Evolutionary conservation across 23 red algal genomes (phyloP).

Genomic region (Gracilaria domingensis): DNA sequence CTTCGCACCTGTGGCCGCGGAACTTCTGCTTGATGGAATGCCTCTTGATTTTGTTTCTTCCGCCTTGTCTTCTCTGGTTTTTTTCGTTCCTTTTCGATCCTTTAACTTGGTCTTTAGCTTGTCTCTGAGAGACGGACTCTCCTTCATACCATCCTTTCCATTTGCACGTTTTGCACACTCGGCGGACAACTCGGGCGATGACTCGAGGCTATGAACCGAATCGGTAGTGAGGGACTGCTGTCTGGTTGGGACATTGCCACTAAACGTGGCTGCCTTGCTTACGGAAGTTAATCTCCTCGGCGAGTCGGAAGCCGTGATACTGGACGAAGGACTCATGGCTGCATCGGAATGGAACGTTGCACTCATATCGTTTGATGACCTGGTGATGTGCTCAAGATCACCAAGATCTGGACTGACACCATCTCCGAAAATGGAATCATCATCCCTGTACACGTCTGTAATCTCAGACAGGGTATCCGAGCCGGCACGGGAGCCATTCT

Average conservation of each 20-base stretch:
- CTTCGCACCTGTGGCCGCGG: background rate
- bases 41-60: constrained; percentile 5
- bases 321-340: constrained; percentile 31
- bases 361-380: background rate
- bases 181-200: constrained; percentile 2
- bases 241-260: background rate
- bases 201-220: constrained; percentile 12
- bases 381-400: constrained; percentile 53
- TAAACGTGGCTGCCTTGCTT: constrained; percentile 7
- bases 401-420: constrained; percentile 39
- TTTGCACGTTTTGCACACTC: constrained; percentile 29
- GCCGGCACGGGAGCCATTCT: constrained; percentile 39
- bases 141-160: constrained; percentile 29
- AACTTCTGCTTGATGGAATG: background rate
- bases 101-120: constrained; percentile 70
- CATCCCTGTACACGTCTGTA: constrained; percentile 69
- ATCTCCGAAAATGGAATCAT: constrained; percentile 78
- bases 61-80: constrained; percentile 14
- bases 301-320: constrained; percentile 18
- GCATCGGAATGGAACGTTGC: background rate
- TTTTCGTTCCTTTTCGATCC: constrained; percentile 52
- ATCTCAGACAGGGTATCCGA: constrained; percentile 70
- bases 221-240: constrained; percentile 11
- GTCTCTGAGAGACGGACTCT: constrained; percentile 48
- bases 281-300: background rate